Percentiles rank a stretch among this genome's conserved stretches.
phyloP scores from a whole-genome alignment of 345 rosid species.

The Brassica juncea region DNA sequence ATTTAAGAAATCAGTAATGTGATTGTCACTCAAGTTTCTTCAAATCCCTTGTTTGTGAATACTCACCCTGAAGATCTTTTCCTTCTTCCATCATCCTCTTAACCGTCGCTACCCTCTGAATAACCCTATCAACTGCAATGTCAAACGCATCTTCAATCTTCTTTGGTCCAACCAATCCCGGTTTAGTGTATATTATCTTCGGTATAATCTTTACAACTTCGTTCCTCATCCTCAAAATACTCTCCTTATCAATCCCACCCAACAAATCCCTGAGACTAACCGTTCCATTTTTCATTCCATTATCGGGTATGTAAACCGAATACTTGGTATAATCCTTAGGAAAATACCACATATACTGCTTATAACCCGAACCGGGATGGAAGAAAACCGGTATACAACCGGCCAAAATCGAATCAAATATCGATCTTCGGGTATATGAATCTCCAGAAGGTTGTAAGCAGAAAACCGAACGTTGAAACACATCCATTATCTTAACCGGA shows the following conservation, averaged over 20 bases:
- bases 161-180: conserved; percentile 32
- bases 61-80: conserved; percentile 30
- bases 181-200: conserved; percentile 50
- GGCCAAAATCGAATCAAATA: conserved; percentile 59
- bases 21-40: conserved; percentile 1
- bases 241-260: conserved; percentile 19
- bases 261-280: conserved; percentile 35
- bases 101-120: conserved; percentile 44
- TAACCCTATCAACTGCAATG: conserved; percentile 44
- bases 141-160: conserved; percentile 54
- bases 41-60: conserved; percentile 34
- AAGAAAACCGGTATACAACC: conserved; percentile 78
- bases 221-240: conserved; percentile 45
- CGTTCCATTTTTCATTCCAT: conserved; percentile 30
- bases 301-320: conserved; percentile 49
- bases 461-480: conserved; percentile 46
- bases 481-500: conserved; percentile 51
- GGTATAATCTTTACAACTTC: conserved; percentile 55
- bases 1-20: background rate
- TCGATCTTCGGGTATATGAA: conserved; percentile 59
- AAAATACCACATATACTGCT: conserved; percentile 61
- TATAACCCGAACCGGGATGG: conserved; percentile 52
- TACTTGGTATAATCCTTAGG: conserved; percentile 49
- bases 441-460: conserved; percentile 68
- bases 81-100: conserved; percentile 34